These are phyloP conservation scores for Cryptomeria japonica DNA, from an alignment of 75 land plant genomes.

Conservation along the genomic window DNA sequence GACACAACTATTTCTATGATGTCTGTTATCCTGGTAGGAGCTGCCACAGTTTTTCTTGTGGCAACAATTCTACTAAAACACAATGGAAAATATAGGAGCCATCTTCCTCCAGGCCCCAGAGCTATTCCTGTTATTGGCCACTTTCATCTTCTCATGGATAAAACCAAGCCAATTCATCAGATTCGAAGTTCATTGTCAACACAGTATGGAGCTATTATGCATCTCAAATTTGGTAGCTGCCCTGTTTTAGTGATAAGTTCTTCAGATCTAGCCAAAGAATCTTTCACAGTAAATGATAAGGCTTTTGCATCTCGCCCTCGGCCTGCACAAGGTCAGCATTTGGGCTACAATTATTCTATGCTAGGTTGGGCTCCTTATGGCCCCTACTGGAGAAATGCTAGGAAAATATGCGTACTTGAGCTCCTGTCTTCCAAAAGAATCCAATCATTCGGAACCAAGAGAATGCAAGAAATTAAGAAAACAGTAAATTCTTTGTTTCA, in stretches of 20 bases:
- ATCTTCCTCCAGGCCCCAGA: not conserved
- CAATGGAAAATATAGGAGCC: not conserved
- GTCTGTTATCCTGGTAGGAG: not conserved
- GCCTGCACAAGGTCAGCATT: not conserved
- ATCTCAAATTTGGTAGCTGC: constrained; percentile 11
- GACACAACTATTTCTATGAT: not conserved
- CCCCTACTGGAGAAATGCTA: constrained; percentile 36
- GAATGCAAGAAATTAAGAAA: not conserved
- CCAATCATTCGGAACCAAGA: not conserved
- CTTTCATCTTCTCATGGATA: not conserved
- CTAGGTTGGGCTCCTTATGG: constrained; percentile 34
- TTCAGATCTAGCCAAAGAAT: constrained; percentile 29
- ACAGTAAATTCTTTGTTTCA: not conserved
- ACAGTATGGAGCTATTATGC: not conserved
- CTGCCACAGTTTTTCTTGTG: not conserved
- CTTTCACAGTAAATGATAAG: constrained; percentile 31
- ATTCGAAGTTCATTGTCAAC: not conserved
- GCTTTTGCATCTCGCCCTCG: constrained; percentile 23
- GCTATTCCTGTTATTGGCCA: constrained; percentile 3
- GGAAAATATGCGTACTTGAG: constrained; percentile 36
- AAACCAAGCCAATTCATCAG: not conserved
- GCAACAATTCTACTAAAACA: not conserved
- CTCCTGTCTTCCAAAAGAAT: constrained; percentile 38
- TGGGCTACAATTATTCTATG: constrained; percentile 22
- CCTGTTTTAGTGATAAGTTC: constrained; percentile 25